Evolutionary conservation across 495 filamentous ascomycete species (phyloP), one percentile per base, ranked within the genome.

Genomic region (Coniosporium apollinis): DNA sequence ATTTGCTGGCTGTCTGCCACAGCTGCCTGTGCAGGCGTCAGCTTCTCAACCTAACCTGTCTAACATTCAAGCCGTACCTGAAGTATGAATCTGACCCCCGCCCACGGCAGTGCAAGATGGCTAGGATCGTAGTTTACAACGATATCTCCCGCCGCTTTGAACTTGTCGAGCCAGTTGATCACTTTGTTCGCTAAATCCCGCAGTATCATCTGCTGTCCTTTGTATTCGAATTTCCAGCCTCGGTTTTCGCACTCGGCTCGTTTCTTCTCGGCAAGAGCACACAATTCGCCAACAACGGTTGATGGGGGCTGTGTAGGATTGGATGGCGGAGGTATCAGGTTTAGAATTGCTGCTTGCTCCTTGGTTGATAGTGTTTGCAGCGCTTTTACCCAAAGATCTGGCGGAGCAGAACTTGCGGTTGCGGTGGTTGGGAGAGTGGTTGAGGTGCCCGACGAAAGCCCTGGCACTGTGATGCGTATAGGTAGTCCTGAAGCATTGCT

Each of bases 41-140:
- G 30, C n/a, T 1, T 11, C 21, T 6, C 18, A 7, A 22, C 13
- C 4, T 21, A 6, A 5, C 7, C 11, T n/a, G 11, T 7, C 24
- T 8, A 26, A 26, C 8, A 26, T 13, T 13, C 13, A 26, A 28
- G 11, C 19, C 34, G 13, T 8, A 59, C 56, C 45, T 58, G 43
- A 10, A 65, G 43, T 10, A 64, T 34, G 34, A 62, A 60, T 11
- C 56, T 41, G 9, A 66, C 40, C 7, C 39, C 58, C 5, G 55
- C 63, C 64, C 64, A 65, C 8, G 64, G 59, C 28, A 65, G 43
- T 11, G 52, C 50, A 17, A 55, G 53, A 50, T 65, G 58, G 2
- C 32, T 46, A 9, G 55, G 59, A 43, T 65, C 60, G 34, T 52
- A 51, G 34, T 56, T 52, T 11, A 48, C 38, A 6, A 53, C 50